Conservation (phyloP, 2,329 filamentous ascomycete genomes). For the Emydomyces testavorans region DNA sequence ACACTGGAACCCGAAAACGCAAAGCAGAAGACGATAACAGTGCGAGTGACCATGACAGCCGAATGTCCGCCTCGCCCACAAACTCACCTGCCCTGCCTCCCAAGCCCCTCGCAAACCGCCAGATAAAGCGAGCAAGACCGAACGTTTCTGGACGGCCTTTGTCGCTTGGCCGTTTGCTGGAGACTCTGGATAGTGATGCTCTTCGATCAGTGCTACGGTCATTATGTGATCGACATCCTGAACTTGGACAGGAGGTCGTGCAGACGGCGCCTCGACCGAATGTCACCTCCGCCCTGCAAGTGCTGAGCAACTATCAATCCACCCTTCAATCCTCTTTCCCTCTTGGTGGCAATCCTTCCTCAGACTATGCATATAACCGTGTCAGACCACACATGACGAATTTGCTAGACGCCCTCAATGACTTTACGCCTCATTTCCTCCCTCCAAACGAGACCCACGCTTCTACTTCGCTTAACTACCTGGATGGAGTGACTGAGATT, state of each 20-base stretch:
- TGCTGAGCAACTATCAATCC: slow-evolving; percentile 71
- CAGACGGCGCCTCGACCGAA: slow-evolving; percentile 77
- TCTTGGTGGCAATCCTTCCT: slow-evolving; percentile 67
- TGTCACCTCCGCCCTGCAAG: slow-evolving; percentile 64
- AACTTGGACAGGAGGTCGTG: slow-evolving; percentile 74
- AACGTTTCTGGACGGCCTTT: slow-evolving; percentile 59
- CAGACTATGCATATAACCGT: slow-evolving; percentile 90
- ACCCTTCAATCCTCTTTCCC: slow-evolving; percentile 70
- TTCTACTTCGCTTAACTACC: slow-evolving; percentile 70
- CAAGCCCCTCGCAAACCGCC: slow-evolving; percentile 56
- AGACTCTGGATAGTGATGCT: slow-evolving; percentile 78
- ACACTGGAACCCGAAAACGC: slow-evolving; percentile 54
- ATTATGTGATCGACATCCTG: slow-evolving; percentile 80
- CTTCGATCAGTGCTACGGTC: slow-evolving; percentile 77
- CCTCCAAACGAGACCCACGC: slow-evolving; percentile 79
- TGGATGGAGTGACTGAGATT: slow-evolving; percentile 81
- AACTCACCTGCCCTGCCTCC: slow-evolving; percentile 65
- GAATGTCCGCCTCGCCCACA: slow-evolving; percentile 82
- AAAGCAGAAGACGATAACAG: slow-evolving; percentile 65
- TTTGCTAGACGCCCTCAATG: slow-evolving; percentile 76
- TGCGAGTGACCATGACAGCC: slow-evolving; percentile 51
- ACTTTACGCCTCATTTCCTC: slow-evolving; percentile 92
- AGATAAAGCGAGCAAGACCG: slow-evolving; percentile 55
- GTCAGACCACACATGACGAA: slow-evolving; percentile 69
- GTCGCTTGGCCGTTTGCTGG: slow-evolving; percentile 65